A percentile compares a stretch with the other conserved stretches of the same genome.
Conservation (phyloP, 2,329 filamentous ascomycete species). For the Arachnomyces sp. region DNA sequence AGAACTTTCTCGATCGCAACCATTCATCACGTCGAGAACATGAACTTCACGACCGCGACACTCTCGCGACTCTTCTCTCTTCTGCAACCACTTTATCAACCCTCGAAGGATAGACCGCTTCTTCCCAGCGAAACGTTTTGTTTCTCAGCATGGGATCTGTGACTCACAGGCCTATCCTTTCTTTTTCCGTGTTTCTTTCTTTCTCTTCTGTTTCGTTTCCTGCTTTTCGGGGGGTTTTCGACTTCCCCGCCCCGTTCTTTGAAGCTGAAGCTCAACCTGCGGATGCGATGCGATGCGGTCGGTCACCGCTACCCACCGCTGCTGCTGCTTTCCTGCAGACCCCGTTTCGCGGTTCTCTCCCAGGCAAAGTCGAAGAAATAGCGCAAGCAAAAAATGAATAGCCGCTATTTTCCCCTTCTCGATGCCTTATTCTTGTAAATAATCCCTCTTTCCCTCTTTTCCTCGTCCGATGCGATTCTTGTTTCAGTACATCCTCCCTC, state of each 20-base stretch:
- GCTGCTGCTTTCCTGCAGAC: too few species aligned
- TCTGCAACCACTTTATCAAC: conserved; percentile 1
- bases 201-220: conserved; percentile 6
- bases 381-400: neutral
- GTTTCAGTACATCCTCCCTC: too few species aligned
- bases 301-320: too few species aligned
- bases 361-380: too few species aligned
- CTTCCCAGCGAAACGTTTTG: conserved; percentile 9
- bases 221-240: conserved; percentile 2
- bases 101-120: conserved; percentile 5
- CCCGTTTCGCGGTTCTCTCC: too few species aligned
- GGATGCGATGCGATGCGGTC: too few species aligned
- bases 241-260: too few species aligned
- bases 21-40: conserved; percentile 12
- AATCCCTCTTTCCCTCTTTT: too few species aligned
- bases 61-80: conserved; percentile 8
- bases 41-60: conserved; percentile 8
- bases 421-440: neutral
- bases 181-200: conserved; percentile 1
- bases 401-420: neutral
- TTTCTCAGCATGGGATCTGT: conserved; percentile 4
- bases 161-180: conserved; percentile 6
- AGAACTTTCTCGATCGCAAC: conserved; percentile 1
- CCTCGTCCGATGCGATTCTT: too few species aligned
- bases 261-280: too few species aligned